These are phyloP conservation scores for Croton laevigatus DNA, from an alignment of 441 rosid species.

Conservation along the genomic window DNA sequence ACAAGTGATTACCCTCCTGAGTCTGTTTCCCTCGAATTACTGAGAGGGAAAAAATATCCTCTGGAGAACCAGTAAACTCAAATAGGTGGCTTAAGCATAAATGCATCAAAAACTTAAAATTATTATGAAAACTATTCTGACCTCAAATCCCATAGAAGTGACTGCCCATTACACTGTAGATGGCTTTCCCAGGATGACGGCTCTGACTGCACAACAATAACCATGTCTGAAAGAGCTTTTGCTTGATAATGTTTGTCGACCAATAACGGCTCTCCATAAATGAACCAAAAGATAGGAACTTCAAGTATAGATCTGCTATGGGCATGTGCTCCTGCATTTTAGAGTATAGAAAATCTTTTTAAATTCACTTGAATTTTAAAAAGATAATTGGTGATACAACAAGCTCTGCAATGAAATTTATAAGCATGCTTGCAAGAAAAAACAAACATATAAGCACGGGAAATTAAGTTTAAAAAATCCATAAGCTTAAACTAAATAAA, in stretches of 20 bases:
- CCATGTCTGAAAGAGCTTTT: slow-evolving; percentile 94
- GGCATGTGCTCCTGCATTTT: slow-evolving; percentile 85
- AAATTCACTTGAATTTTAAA: neutral
- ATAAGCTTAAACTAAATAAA: neutral
- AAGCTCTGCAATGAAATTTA: neutral
- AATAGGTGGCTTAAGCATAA: slow-evolving; percentile 11
- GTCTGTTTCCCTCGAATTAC: too few species aligned
- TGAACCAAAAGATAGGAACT: slow-evolving; percentile 97
- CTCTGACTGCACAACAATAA: slow-evolving; percentile 96
- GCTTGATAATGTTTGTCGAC: slow-evolving; percentile 97
- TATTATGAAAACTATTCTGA: slow-evolving; percentile 25
- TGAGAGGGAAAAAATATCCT: neutral
- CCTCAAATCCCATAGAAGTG: slow-evolving; percentile 96
- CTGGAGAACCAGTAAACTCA: slow-evolving; percentile 9
- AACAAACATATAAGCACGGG: neutral
- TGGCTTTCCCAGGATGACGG: slow-evolving; percentile 94
- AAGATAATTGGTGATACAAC: neutral
- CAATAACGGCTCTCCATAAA: slow-evolving; percentile 76
- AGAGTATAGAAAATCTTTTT: slow-evolving; percentile 15
- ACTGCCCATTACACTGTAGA: slow-evolving; percentile 94
- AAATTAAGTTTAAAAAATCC: neutral
- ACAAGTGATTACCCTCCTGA: too few species aligned
- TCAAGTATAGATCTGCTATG: slow-evolving; percentile 88
- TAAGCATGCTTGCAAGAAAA: neutral
- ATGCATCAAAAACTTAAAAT: slow-evolving; percentile 12